phyloP scores from a whole-genome alignment of 495 filamentous ascomycete species.

The Penicillium antarcticum region DNA sequence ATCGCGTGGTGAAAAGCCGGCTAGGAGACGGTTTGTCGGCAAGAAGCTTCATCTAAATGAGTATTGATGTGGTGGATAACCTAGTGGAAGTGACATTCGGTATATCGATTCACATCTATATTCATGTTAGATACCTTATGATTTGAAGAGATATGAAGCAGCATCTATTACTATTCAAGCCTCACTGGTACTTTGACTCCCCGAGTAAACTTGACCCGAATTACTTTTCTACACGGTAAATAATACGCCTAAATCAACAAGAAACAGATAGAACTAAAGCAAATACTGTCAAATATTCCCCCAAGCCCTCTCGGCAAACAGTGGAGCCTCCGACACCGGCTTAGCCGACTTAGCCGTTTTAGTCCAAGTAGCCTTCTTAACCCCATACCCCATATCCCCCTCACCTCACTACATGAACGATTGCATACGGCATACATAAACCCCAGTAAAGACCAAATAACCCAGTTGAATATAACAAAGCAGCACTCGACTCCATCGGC shows the following conservation, averaged over 20 bases:
- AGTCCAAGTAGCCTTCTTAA: not conserved
- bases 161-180: too few relatives aligned
- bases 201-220: too few relatives aligned
- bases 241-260: not conserved
- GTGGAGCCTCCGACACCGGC: slow-evolving; percentile 5
- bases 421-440: too few relatives aligned
- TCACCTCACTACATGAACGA: not conserved
- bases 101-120: too few relatives aligned
- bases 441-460: too few relatives aligned
- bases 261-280: too few relatives aligned
- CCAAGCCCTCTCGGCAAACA: slow-evolving; percentile 1
- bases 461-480: too few relatives aligned
- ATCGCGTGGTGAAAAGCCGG: slow-evolving; percentile 38
- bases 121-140: not conserved
- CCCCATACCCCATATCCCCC: not conserved
- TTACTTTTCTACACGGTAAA: not conserved
- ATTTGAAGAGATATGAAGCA: not conserved
- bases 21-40: slow-evolving; percentile 63
- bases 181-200: too few relatives aligned
- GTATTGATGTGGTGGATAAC: slow-evolving; percentile 45
- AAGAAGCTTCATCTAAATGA: slow-evolving; percentile 77
- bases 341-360: slow-evolving; percentile 5
- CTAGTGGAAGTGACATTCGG: not conserved
- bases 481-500: too few relatives aligned
- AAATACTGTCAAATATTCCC: too few relatives aligned